Conservation (phyloP, 2,329 filamentous ascomycete genomes). For the Pseudogymnoascus sp. region DNA sequence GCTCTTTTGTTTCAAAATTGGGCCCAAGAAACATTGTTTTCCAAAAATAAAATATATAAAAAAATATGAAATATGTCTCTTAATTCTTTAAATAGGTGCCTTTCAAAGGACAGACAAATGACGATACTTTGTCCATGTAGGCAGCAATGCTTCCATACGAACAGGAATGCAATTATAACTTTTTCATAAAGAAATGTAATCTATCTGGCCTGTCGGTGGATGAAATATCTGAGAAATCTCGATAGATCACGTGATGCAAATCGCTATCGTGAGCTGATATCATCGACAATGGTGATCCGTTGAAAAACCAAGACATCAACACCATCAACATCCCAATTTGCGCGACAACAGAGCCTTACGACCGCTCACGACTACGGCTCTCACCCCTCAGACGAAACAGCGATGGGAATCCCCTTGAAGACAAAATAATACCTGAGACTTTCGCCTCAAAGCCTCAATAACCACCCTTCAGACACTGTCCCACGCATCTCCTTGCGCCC, state of each 20-base stretch:
- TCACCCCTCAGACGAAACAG: not conserved
- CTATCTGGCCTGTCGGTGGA: not conserved
- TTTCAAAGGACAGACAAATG: not conserved
- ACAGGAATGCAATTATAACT: not conserved
- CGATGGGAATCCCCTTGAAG: not conserved
- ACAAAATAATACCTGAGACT: not conserved
- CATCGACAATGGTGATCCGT: conserved; percentile 1
- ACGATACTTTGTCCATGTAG: not conserved
- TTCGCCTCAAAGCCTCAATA: conserved; percentile 1
- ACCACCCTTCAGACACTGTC: not conserved
- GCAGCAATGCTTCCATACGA: not conserved
- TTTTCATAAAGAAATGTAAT: not conserved
- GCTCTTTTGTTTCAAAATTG: not conserved
- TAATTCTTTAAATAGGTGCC: not conserved
- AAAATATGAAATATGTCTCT: not conserved
- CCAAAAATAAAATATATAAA: not conserved
- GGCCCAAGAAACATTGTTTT: not conserved
- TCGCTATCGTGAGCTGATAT: not conserved
- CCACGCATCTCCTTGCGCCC: not conserved
- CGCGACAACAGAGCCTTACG: not conserved
- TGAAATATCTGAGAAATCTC: not conserved
- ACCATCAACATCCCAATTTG: not conserved
- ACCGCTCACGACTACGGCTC: not conserved
- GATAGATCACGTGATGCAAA: not conserved
- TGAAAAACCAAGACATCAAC: not conserved